phyloP scores from a whole-genome alignment of 75 land plant genomes.

The Picea glauca region DNA sequence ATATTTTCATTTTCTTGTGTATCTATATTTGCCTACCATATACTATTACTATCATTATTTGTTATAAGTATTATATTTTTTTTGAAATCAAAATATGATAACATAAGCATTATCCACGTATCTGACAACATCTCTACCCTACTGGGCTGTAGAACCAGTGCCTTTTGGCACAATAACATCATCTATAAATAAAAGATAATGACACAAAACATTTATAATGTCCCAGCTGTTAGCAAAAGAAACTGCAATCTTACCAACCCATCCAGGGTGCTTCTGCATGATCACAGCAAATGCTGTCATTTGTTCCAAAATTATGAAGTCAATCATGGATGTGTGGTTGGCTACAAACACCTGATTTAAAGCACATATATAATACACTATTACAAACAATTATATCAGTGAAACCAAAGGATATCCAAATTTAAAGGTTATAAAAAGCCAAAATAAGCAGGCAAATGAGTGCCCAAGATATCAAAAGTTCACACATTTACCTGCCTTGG shows the following conservation, averaged over 20 bases:
- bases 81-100: too few species aligned
- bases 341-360: conserved; percentile 88
- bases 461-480: background rate
- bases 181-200: background rate
- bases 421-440: background rate
- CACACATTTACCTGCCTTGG: conserved; percentile 67
- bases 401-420: background rate
- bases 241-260: conserved; percentile 84
- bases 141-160: too few species aligned
- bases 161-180: background rate
- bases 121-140: too few species aligned
- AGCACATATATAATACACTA: background rate
- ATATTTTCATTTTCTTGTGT: too few species aligned
- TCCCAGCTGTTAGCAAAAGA: background rate
- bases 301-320: conserved; percentile 92
- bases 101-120: too few species aligned
- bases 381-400: background rate
- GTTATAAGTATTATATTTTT: too few species aligned
- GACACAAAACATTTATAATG: background rate
- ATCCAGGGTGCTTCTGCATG: conserved; percentile 99
- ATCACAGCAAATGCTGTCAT: conserved; percentile 99
- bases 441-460: background rate
- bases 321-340: conserved; percentile 99
- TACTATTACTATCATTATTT: too few species aligned
- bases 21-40: too few species aligned